phyloP scores from a whole-genome alignment of 129 eudicot genomes.

The Ambrosia trifida region DNA sequence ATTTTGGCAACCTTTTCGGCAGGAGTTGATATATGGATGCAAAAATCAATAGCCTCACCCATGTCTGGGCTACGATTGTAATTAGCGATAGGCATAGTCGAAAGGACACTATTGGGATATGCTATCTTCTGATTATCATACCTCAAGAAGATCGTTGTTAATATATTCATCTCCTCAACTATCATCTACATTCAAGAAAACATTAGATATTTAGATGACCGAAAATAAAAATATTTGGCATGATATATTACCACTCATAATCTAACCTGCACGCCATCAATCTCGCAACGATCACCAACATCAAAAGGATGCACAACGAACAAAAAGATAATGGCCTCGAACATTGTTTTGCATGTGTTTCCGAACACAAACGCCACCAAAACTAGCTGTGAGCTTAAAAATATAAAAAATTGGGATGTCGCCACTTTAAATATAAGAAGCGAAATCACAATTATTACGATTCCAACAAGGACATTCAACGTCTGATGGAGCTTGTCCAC shows the following conservation, averaged over 20 bases:
- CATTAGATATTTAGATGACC: neutral
- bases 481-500: conserved; percentile 59
- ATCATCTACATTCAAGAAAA: conserved; percentile 38
- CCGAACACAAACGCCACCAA: conserved; percentile 55
- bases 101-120: conserved; percentile 46
- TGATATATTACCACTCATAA: too few relatives aligned
- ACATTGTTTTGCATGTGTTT: conserved; percentile 52
- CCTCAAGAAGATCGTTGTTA: conserved; percentile 51
- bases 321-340: conserved; percentile 55
- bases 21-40: conserved; percentile 51
- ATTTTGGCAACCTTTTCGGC: conserved; percentile 40
- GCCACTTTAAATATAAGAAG: conserved; percentile 48
- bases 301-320: conserved; percentile 57
- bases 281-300: conserved; percentile 60
- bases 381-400: conserved; percentile 49
- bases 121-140: conserved; percentile 49
- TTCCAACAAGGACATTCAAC: conserved; percentile 38
- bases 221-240: neutral
- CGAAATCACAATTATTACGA: conserved; percentile 42
- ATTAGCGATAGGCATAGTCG: conserved; percentile 51
- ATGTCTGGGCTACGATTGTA: conserved; percentile 57
- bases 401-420: conserved; percentile 39
- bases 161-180: conserved; percentile 58
- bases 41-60: conserved; percentile 57
- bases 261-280: conserved; percentile 53